Evolutionary conservation across 75 land plant species (phyloP), one percentile per base, ranked within the genome.

Genomic region (Cunninghamia lanceolata): DNA sequence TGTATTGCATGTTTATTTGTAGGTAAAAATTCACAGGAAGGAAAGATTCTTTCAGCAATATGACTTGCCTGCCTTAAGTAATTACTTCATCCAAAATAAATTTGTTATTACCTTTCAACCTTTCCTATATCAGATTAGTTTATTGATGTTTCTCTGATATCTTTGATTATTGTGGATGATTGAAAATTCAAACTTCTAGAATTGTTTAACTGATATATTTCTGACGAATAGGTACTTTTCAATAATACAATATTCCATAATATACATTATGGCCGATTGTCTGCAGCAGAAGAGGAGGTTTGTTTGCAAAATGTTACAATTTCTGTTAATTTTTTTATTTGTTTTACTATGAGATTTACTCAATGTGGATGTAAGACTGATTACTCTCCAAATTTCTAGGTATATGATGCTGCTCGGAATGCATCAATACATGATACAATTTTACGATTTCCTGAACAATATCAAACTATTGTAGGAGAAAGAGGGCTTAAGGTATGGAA

Each of bases 371-470:
- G 32, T 84, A 6, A 59, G 50, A 85, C n/a, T 83, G 78, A 39
- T 28, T 40, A 19, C 50, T 84, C 39, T 10, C 50, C 38, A 14
- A 34, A 32, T 68, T 39, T 86, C 7, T 76, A 98, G 99, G 99
- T 98, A 19, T 94, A 91, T 92, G 95, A 98, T 86, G 99, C 99
- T 81, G 99, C 99, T 52, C 90, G 89, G 17, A 91, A 90, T 85
- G 99, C 99, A 76, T 93, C 98, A 36, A 94, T 98, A 83, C 99
- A 98, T 89, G 99, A 96, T 63, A 94, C 95, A 28, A 98, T 98
- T 79, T 90, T 98, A 91, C 91, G 90, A 9, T 98, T 96, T 87
- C 99, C 99, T 9, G 89, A 96, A 14, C 90, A 94, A 70, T 98
- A 98, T 88, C 85, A 90, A 28, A 98, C 99, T 28, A 80, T 87